Evolutionary conservation across 2,329 filamentous ascomycete species (phyloP), one percentile per base, ranked within the genome.

Genomic region (Epichloe festucae): DNA sequence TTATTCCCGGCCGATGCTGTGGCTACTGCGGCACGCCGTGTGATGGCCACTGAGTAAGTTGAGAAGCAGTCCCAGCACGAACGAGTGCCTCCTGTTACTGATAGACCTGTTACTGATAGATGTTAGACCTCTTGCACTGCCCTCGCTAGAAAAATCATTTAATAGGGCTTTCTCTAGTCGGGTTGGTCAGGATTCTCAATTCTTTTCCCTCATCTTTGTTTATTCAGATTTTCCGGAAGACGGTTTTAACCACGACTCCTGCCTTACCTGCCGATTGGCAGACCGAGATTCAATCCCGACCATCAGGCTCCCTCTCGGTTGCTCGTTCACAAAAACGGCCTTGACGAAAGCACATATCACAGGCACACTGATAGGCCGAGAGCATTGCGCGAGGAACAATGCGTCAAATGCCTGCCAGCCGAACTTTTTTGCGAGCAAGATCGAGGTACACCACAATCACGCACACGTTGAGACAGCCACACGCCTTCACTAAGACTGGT

Each of bases 1-100:
- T 79, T 23, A 75, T 77, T 54, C 75, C 74, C 35, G 76, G 76
- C 49, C 70, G 73, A 52, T 65, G 65, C 48, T 79, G 76, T 58
- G 70, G 70, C 35, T 71, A 73, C 56, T 77, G 74, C 62, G 73
- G 74, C 48, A 75, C 73, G 23, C 69, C 72, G 4, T 69, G 66
- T 46, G 65, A 64, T 45, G 41, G 35, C 17, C 42, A 52, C 12
- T 52, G 54, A 41, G 46, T 42, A 21, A 53, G 36, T 27, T 12
- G n/a, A 14, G 17, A 12, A 44, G 35, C 14, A 4, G 7, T 27
- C n/a, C 10, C 3, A 12, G 10, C 15, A 39, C 5, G 27, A 39
- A n/a, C 14, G 4, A 39, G 19, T 38, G 19, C 12, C 14, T 14
- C 8, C 5, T 14, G 4, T 34, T 34, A 19, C 15, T 45, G 27